Conservation (phyloP, 352 stramenopile genomes). For the Pythium aphanidermatum region DNA sequence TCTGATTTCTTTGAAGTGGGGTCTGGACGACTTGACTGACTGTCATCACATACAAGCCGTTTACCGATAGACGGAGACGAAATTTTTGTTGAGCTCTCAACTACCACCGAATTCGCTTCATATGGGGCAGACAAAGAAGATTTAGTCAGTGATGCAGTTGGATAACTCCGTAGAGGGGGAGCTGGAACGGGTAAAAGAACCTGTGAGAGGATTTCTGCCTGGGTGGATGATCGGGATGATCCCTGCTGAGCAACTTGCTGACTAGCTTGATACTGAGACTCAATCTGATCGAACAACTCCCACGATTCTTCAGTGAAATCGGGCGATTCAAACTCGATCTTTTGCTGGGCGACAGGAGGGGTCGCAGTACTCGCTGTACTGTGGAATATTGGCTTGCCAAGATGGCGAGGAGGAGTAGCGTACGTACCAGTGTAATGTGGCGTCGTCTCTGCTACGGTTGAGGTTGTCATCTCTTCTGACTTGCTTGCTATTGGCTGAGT, state of each 20-base stretch:
- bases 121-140: conserved; percentile 20
- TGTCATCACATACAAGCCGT: conserved; percentile 5
- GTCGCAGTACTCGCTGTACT: conserved; percentile 3
- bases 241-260: conserved; percentile 25
- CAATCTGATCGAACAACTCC: conserved; percentile 63
- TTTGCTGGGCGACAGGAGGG: conserved; percentile 10
- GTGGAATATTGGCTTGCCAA: too few relatives aligned
- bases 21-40: neutral
- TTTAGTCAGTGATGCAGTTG: conserved; percentile 17
- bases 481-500: neutral
- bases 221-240: conserved; percentile 2
- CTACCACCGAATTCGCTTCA: conserved; percentile 12
- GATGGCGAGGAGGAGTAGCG: conserved; percentile 9
- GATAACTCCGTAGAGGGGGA: conserved; percentile 12
- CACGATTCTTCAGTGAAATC: conserved; percentile 74
- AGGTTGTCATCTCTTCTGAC: conserved; percentile 1
- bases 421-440: neutral
- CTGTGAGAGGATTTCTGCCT: conserved; percentile 17
- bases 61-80: conserved; percentile 5
- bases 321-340: conserved; percentile 48
- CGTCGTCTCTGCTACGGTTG: neutral
- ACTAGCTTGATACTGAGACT: conserved; percentile 51
- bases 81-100: neutral
- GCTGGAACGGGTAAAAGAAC: conserved; percentile 20
- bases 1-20: neutral